phyloP scores from a whole-genome alignment of 495 filamentous ascomycete genomes.

The Lepraria neglecta region DNA sequence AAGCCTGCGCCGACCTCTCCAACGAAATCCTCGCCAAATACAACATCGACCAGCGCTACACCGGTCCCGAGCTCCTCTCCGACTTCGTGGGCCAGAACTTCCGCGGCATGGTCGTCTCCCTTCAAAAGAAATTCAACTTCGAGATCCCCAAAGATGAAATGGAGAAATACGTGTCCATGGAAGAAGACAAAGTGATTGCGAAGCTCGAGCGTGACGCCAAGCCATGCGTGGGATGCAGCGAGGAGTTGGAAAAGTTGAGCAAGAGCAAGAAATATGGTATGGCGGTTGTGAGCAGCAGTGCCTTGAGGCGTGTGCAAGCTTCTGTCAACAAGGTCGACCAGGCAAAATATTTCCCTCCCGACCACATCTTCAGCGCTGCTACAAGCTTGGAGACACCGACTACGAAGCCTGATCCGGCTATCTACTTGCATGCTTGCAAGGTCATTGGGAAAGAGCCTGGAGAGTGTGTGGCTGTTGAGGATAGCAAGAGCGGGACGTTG shows the following conservation, averaged over 20 bases:
- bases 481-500: slow-evolving; percentile 79
- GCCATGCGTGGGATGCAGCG: slow-evolving; percentile 68
- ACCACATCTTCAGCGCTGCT: slow-evolving; percentile 78
- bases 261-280: slow-evolving; percentile 62
- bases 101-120: slow-evolving; percentile 76
- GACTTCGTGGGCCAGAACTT: slow-evolving; percentile 97
- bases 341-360: slow-evolving; percentile 68
- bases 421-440: slow-evolving; percentile 79
- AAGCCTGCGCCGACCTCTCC: slow-evolving; percentile 86
- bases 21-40: slow-evolving; percentile 77
- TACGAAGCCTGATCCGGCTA: slow-evolving; percentile 87
- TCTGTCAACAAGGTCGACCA: slow-evolving; percentile 75
- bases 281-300: slow-evolving; percentile 76
- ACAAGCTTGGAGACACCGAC: slow-evolving; percentile 71
- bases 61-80: slow-evolving; percentile 65
- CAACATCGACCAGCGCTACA: slow-evolving; percentile 65
- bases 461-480: slow-evolving; percentile 81
- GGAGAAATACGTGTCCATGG: slow-evolving; percentile 67
- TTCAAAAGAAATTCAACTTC: slow-evolving; percentile 73
- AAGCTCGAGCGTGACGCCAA: slow-evolving; percentile 66
- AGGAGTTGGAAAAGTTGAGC: slow-evolving; percentile 59
- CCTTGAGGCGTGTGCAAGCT: slow-evolving; percentile 70
- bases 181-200: slow-evolving; percentile 77
- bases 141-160: slow-evolving; percentile 59
- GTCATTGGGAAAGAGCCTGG: slow-evolving; percentile 63